Conservation (phyloP, 2,329 filamentous ascomycete genomes). For the Pleoardoris graminearum region DNA sequence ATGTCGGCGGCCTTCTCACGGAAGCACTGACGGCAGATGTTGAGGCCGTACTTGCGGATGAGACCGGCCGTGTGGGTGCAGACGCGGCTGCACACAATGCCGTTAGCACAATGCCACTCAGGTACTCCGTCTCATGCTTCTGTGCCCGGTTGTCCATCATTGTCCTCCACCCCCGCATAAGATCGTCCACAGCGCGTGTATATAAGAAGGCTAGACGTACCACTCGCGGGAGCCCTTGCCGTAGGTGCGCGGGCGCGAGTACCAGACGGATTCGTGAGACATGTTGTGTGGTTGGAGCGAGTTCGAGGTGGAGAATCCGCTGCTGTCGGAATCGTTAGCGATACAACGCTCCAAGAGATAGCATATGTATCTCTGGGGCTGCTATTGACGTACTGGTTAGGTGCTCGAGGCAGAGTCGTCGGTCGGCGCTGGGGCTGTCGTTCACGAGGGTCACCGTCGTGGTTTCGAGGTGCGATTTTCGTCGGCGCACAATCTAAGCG, state of each 20-base stretch:
- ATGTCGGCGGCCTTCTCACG: conserved; percentile 69
- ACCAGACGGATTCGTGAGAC: conserved; percentile 97
- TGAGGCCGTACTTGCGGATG: conserved; percentile 99
- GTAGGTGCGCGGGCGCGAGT: conserved; percentile 95
- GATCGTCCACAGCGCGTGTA: background rate
- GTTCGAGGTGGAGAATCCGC: conserved; percentile 25
- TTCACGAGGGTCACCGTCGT: conserved; percentile 25
- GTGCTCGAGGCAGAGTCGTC: conserved; percentile 31
- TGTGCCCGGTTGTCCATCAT: background rate
- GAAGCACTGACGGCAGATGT: conserved; percentile 76
- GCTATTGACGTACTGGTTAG: conserved; percentile 26
- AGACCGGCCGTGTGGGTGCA: conserved; percentile 98
- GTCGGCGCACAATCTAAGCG: conserved; percentile 4
- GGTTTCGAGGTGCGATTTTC: conserved; percentile 28
- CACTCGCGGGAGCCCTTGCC: conserved; percentile 94
- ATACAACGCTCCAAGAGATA: background rate
- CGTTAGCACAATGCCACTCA: conserved; percentile 32
- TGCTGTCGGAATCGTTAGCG: conserved; percentile 24
- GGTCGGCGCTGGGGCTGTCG: conserved; percentile 33
- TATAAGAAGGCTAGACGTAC: conserved; percentile 61
- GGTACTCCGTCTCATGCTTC: background rate
- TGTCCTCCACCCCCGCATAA: conserved; percentile 8
- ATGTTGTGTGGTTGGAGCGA: conserved; percentile 59
- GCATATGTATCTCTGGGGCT: background rate
- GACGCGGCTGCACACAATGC: conserved; percentile 63